Conservation (phyloP, 2,329 filamentous ascomycete genomes). For the Fusarium nematophilum region DNA sequence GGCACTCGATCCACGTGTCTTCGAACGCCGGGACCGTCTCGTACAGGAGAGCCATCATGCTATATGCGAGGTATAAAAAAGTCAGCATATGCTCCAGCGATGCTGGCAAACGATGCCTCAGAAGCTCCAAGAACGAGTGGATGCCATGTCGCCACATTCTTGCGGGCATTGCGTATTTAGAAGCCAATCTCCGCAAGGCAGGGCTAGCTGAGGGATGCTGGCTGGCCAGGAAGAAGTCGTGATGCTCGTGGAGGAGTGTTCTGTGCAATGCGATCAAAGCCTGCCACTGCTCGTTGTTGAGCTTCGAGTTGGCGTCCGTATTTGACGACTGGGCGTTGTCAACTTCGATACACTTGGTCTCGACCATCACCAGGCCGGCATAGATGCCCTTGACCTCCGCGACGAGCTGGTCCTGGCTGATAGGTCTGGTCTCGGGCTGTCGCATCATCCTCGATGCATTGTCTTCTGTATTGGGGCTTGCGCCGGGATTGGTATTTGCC, state of each 20-base stretch:
- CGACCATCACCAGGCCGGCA: conserved; percentile 84
- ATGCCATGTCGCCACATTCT: conserved; percentile 96
- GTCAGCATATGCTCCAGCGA: conserved; percentile 90
- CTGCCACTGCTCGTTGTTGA: conserved; percentile 82
- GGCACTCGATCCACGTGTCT: conserved; percentile 93
- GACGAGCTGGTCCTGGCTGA: conserved; percentile 81
- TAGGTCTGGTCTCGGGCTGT: conserved; percentile 48
- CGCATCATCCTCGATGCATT: conserved; percentile 25
- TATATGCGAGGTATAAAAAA: conserved; percentile 90
- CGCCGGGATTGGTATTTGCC: too few relatives aligned
- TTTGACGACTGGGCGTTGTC: conserved; percentile 68
- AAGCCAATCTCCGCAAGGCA: conserved; percentile 74
- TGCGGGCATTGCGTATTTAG: conserved; percentile 90
- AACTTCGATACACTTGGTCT: conserved; percentile 87
- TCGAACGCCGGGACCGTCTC: conserved; percentile 87
- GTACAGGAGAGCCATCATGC: conserved; percentile 87
- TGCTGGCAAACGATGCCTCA: conserved; percentile 78
- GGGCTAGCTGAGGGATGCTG: conserved; percentile 84
- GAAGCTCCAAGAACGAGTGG: conserved; percentile 82
- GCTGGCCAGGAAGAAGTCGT: conserved; percentile 86
- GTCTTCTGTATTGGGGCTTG: conserved; percentile 17
- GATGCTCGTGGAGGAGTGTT: conserved; percentile 83
- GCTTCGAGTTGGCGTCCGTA: conserved; percentile 61
- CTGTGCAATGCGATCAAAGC: conserved; percentile 84
- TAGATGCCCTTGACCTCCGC: conserved; percentile 88